Evolutionary conservation across 2,329 filamentous ascomycete species (phyloP), one percentile per base, ranked within the genome.

Genomic region (Ophiostoma montium): DNA sequence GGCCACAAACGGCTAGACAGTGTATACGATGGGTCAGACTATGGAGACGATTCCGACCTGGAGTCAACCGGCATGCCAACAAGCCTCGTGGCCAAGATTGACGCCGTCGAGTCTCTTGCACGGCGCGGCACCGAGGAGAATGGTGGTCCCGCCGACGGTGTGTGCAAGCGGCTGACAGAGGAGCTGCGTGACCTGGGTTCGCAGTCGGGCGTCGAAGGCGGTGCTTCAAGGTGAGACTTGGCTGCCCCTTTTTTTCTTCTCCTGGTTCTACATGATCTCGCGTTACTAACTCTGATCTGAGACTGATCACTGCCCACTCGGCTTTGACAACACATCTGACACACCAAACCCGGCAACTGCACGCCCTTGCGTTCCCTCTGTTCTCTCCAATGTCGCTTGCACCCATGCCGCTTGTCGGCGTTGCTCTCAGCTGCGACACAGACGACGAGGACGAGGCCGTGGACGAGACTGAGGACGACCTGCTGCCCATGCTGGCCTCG

Each of bases 291-390:
- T n/a, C 35, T n/a, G 57, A 88, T 27, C 23, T 27, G 8, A 27
- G 83, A 59, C 68, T 87, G 54, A 84, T 85, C 61, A 87, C 83
- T 39, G 80, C 84, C 32, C 82, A 87, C 62, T 78, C 82, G 27
- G 82, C 84, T 13, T 68, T 88, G 45, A 80, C 84, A 43, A 83
- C 83, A 18, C 83, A 92, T 59, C 69, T 90, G 41, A 72, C 74
- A 13, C 80, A 87, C 62, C 84, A 90, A 65, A 82, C 83, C 46
- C 82, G 84, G 48, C 78, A 81, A 53, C 69, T 92, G 10, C 84
- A 88, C 57, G 82, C 80, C 51, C 71, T 90, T 32, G 76, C 81
- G 2, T 85, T 84, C 56, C 76, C 72, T 30, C 67, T 90, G 19
- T 72, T 86, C 54, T 84, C 82, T 13, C 84, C 84, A 0, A 69